These are phyloP conservation scores for Letharia lupina DNA, from an alignment of 495 filamentous ascomycete genomes.

Conservation along the genomic window DNA sequence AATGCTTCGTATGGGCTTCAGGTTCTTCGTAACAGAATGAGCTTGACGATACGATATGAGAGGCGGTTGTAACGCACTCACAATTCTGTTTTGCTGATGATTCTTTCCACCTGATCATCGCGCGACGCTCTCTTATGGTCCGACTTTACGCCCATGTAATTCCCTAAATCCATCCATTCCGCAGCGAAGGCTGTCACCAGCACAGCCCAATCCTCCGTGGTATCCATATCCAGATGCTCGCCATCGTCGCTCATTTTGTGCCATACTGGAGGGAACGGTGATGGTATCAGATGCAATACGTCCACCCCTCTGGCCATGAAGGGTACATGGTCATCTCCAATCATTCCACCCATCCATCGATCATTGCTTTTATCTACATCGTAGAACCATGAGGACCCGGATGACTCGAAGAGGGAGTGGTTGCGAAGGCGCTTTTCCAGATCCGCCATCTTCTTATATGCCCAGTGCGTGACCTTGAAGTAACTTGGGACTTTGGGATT, in stretches of 20 bases:
- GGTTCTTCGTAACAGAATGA: conserved; percentile 8
- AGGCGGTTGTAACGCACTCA: conserved; percentile 14
- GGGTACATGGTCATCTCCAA: conserved; percentile 84
- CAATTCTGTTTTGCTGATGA: conserved; percentile 25
- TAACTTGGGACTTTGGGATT: conserved; percentile 68
- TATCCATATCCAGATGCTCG: conserved; percentile 73
- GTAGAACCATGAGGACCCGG: conserved; percentile 38
- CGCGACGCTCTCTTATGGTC: conserved; percentile 10
- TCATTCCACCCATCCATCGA: conserved; percentile 41
- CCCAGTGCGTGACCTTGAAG: conserved; percentile 88
- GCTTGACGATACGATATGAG: neutral
- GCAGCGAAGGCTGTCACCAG: conserved; percentile 76
- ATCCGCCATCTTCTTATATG: conserved; percentile 61
- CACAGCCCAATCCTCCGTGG: conserved; percentile 79
- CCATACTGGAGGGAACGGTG: conserved; percentile 78
- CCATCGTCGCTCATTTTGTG: conserved; percentile 78
- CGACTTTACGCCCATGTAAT: conserved; percentile 41
- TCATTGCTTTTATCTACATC: conserved; percentile 47
- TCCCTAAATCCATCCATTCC: conserved; percentile 91
- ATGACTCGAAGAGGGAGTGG: conserved; percentile 44
- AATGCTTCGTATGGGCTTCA: neutral
- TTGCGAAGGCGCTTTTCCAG: conserved; percentile 63
- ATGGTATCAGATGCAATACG: conserved; percentile 78
- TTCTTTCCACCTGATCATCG: neutral
- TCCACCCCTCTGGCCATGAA: conserved; percentile 81